These are phyloP conservation scores for Ophiostoma quercus DNA, from an alignment of 2,329 filamentous ascomycete species.

Conservation along the genomic window DNA sequence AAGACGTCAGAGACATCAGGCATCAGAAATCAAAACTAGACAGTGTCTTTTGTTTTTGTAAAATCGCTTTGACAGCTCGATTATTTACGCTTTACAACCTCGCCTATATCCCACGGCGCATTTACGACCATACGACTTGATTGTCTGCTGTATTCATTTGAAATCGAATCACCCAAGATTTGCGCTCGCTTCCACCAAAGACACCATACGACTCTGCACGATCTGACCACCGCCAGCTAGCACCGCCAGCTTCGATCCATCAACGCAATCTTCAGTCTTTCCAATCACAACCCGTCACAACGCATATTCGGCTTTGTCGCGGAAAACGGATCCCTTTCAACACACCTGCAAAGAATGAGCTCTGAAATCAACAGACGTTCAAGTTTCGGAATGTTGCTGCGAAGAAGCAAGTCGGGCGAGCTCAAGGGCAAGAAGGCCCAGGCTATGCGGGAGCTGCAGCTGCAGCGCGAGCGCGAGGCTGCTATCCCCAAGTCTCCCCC, in stretches of 20 bases:
- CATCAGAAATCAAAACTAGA: not conserved
- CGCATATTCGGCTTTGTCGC: conserved; percentile 5
- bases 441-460: conserved; percentile 47
- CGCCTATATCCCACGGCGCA: not conserved
- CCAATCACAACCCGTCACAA: not conserved
- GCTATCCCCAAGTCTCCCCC: conserved; percentile 45
- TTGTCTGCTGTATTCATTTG: not conserved
- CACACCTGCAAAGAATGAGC: conserved; percentile 34
- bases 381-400: conserved; percentile 56
- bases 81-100: not conserved
- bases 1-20: conserved; percentile 2
- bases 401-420: conserved; percentile 63
- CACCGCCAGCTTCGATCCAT: not conserved
- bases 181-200: not conserved
- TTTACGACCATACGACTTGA: conserved; percentile 8
- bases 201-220: not conserved
- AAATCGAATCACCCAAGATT: not conserved
- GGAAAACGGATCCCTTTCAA: not conserved
- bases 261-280: not conserved
- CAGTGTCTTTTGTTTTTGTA: conserved; percentile 5
- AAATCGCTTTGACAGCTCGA: conserved; percentile 13
- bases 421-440: conserved; percentile 58
- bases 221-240: not conserved
- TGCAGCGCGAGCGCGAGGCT: conserved; percentile 47
- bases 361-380: conserved; percentile 36